A percentile compares a stretch with the other conserved stretches of the same genome.
phyloP scores from a whole-genome alignment of 495 filamentous ascomycete species.

The Mytilinidion resinicola region DNA sequence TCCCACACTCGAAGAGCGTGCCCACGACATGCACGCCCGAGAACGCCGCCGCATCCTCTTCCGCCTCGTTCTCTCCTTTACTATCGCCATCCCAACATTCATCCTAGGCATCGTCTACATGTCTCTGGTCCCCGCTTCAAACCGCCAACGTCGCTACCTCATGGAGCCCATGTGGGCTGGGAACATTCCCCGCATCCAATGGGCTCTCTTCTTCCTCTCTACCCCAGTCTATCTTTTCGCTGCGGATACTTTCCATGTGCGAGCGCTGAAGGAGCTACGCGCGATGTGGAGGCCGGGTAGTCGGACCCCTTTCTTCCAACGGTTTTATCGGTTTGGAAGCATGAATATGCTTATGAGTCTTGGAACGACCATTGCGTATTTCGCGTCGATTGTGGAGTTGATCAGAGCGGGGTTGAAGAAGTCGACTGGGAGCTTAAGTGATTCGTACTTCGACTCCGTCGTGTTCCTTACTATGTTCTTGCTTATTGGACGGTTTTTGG shows the following conservation, averaged over 20 bases:
- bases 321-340: constrained; percentile 90
- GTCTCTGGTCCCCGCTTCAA: constrained; percentile 60
- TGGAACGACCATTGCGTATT: constrained; percentile 83
- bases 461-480: constrained; percentile 92
- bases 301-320: constrained; percentile 61
- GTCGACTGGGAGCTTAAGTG: constrained; percentile 18
- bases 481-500: constrained; percentile 70
- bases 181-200: constrained; percentile 68
- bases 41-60: constrained; percentile 31
- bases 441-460: constrained; percentile 84
- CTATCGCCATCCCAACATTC: constrained; percentile 78
- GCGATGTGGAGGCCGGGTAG: constrained; percentile 78
- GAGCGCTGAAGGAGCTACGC: constrained; percentile 71
- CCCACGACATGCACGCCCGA: constrained; percentile 48
- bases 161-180: constrained; percentile 65
- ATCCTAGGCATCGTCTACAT: constrained; percentile 88
- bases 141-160: constrained; percentile 54
- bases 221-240: constrained; percentile 88
- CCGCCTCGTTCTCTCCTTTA: constrained; percentile 64
- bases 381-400: constrained; percentile 74
- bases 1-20: constrained; percentile 78
- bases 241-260: constrained; percentile 77
- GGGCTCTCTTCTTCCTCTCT: constrained; percentile 77
- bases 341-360: constrained; percentile 93
- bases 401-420: constrained; percentile 55